Evolutionary conservation across 2,329 filamentous ascomycete genomes (phyloP).

Genomic region (Trichoderma sp.): DNA sequence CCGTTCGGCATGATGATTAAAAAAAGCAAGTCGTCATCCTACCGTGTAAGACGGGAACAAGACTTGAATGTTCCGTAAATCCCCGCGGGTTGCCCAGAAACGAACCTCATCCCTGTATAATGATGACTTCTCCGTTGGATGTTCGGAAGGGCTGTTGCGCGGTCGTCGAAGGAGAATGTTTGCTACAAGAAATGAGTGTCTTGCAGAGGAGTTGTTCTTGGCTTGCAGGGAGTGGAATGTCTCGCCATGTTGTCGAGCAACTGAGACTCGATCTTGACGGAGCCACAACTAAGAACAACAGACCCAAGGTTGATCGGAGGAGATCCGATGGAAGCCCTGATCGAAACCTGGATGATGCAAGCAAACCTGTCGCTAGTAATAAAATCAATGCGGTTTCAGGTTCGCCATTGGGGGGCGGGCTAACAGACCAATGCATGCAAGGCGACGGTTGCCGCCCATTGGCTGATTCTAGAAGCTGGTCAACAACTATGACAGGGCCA

Average conservation of each 20-base stretch:
- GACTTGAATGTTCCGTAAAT: neutral
- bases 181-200: neutral
- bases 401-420: slow-evolving; percentile 14
- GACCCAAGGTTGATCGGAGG: neutral
- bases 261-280: neutral
- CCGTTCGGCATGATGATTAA: neutral
- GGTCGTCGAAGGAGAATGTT: neutral
- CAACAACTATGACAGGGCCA: neutral
- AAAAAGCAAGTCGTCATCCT: neutral
- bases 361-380: slow-evolving; percentile 2
- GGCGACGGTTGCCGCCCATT: neutral
- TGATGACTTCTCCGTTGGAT: no score
- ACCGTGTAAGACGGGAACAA: neutral
- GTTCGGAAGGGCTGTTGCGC: neutral
- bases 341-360: slow-evolving; percentile 3
- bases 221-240: neutral
- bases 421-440: neutral
- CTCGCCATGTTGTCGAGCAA: neutral
- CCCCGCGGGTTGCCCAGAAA: neutral
- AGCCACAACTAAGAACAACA: neutral
- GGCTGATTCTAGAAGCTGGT: neutral
- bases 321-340: neutral
- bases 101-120: neutral
- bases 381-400: slow-evolving; percentile 20
- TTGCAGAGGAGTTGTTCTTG: neutral